phyloP scores from a whole-genome alignment of 2,329 filamentous ascomycete genomes.

The Colletotrichum truncatum region DNA sequence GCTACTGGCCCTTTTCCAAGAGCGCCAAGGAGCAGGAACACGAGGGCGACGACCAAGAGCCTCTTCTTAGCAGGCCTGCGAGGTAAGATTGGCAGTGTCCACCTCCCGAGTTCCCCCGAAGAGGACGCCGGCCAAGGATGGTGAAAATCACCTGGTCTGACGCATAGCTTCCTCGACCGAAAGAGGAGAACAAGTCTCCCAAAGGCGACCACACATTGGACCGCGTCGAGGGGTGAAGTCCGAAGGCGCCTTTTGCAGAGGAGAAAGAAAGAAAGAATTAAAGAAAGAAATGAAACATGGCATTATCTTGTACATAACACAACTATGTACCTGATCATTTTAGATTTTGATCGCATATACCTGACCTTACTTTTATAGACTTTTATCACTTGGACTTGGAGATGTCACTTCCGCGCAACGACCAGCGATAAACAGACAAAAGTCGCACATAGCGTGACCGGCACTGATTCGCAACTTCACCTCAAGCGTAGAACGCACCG shows the following conservation, averaged over 20 bases:
- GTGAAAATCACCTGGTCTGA: background rate
- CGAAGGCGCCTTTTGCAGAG: slow-evolving; percentile 20
- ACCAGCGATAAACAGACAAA: background rate
- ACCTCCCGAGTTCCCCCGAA: background rate
- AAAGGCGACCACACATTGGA: background rate
- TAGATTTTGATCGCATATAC: background rate
- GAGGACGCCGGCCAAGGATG: background rate
- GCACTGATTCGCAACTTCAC: background rate
- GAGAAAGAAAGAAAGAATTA: no score
- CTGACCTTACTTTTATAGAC: slow-evolving; percentile 18
- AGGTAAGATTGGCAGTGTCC: slow-evolving; percentile 24
- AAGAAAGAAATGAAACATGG: background rate
- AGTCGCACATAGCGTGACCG: background rate
- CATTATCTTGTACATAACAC: slow-evolving; percentile 19
- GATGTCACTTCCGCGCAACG: slow-evolving; percentile 5
- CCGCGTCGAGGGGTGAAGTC: slow-evolving; percentile 5
- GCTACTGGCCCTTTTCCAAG: slow-evolving; percentile 17
- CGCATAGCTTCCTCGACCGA: background rate
- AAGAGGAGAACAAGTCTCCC: background rate
- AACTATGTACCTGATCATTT: background rate
- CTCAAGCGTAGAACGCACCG: no score
- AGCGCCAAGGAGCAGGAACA: slow-evolving; percentile 9
- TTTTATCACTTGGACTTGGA: slow-evolving; percentile 8
- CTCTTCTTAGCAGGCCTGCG: slow-evolving; percentile 31
- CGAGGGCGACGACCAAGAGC: slow-evolving; percentile 27